A percentile compares a stretch with the other conserved stretches of the same genome.
phyloP scores from a whole-genome alignment of 306 rosid genomes.

The Sphenostylis stenocarpa region DNA sequence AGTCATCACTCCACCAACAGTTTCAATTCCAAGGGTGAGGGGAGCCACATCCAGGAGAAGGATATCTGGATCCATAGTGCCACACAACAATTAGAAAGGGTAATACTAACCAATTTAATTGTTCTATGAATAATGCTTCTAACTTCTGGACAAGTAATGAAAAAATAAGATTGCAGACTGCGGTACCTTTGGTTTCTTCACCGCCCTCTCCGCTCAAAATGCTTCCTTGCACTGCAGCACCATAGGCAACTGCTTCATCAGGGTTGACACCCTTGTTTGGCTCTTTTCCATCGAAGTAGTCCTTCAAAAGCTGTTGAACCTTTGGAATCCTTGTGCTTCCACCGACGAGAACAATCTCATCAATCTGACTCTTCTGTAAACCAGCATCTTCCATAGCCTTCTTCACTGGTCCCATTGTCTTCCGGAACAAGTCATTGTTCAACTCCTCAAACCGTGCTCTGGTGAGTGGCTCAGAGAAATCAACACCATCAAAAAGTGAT shows the following conservation, averaged over 20 bases:
- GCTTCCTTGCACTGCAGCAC: conserved; percentile 98
- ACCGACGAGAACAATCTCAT: conserved; percentile 95
- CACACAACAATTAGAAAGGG: not conserved
- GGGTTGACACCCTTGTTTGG: conserved; percentile 99
- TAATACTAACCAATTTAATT: not conserved
- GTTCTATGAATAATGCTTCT: not conserved
- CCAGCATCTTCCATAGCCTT: conserved; percentile 99
- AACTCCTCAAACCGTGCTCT: conserved; percentile 94
- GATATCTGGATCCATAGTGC: conserved; percentile 56
- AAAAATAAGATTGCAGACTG: not conserved
- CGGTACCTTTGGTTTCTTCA: conserved; percentile 86
- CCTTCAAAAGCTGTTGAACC: conserved; percentile 93
- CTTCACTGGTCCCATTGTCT: conserved; percentile 99
- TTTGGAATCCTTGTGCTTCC: conserved; percentile 98
- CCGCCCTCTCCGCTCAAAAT: conserved; percentile 99
- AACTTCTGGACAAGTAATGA: not conserved
- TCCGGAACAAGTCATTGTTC: conserved; percentile 95
- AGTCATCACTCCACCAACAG: conserved; percentile 99
- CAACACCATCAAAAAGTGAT: conserved; percentile 88
- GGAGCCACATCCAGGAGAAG: conserved; percentile 98
- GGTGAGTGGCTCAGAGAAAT: conserved; percentile 89
- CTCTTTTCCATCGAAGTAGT: conserved; percentile 92
- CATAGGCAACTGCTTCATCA: conserved; percentile 96
- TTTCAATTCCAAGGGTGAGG: conserved; percentile 96
- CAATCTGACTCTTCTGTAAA: conserved; percentile 81